phyloP scores from a whole-genome alignment of 345 rosid genomes.

The Nephelium lappaceum region DNA sequence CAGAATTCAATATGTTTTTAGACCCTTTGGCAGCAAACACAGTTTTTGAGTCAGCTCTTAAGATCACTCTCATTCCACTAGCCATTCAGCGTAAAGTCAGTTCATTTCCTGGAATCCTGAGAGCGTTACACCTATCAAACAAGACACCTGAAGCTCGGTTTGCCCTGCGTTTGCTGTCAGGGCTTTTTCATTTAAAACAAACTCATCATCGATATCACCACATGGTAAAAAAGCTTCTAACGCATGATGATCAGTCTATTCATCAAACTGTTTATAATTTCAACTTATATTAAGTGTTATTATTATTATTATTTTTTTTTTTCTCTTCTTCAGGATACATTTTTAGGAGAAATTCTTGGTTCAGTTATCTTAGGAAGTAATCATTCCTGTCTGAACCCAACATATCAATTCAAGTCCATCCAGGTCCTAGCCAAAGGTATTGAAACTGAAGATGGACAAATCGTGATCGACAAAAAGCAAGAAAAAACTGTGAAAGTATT shows the following conservation, averaged over 20 bases:
- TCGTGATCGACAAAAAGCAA: conserved; percentile 33
- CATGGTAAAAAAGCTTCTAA: conserved; percentile 41
- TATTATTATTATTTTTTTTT: no score
- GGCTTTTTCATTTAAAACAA: conserved; percentile 48
- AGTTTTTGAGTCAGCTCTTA: conserved; percentile 60
- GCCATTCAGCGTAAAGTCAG: conserved; percentile 51
- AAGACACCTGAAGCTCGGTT: conserved; percentile 67
- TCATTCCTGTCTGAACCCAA: conserved; percentile 42
- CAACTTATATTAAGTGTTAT: not conserved
- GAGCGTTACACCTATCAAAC: conserved; percentile 26
- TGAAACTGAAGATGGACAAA: conserved; percentile 62
- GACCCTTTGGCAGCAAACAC: conserved; percentile 84
- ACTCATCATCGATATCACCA: conserved; percentile 62
- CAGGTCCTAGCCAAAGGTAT: conserved; percentile 57
- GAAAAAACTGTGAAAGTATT: conserved; percentile 54
- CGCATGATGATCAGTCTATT: not conserved
- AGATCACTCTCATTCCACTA: conserved; percentile 77
- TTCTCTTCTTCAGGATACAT: conserved; percentile 55
- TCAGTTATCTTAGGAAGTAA: conserved; percentile 58
- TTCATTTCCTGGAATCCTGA: conserved; percentile 43
- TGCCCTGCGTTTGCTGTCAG: conserved; percentile 50
- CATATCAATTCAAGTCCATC: conserved; percentile 38
- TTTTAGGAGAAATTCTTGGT: conserved; percentile 84
- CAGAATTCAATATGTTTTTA: conserved; percentile 88
- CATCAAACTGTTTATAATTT: not conserved